A percentile compares a stretch with the other conserved stretches of the same genome.
phyloP scores from a whole-genome alignment of 176 grass and related monocot species.

The Phragmites australis region DNA sequence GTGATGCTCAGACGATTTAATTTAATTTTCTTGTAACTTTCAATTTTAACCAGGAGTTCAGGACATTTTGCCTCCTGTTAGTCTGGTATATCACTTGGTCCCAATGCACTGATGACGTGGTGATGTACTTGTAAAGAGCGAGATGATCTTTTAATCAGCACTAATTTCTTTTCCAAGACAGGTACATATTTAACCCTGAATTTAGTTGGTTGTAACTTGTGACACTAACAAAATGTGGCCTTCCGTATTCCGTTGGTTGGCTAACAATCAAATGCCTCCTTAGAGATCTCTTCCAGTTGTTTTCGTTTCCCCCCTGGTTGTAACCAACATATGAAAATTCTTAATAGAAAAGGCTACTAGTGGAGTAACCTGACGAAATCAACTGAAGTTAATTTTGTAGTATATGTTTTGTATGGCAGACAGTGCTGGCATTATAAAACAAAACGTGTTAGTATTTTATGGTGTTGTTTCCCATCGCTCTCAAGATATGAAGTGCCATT shows the following conservation, averaged over 20 bases:
- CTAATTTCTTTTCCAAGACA: not conserved
- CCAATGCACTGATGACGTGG: not conserved
- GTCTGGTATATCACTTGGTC: conserved; percentile 3
- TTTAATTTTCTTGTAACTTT: conserved; percentile 19
- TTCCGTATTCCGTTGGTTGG: not conserved
- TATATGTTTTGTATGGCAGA: not conserved
- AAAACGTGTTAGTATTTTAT: not conserved
- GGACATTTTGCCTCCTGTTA: not conserved
- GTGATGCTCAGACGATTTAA: not conserved
- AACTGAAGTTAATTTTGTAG: not conserved
- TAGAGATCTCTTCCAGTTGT: not conserved
- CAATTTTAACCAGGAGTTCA: not conserved
- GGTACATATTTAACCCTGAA: conserved; percentile 42
- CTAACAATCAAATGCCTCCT: conserved; percentile 18
- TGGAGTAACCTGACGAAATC: not conserved
- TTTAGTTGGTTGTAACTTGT: conserved; percentile 23
- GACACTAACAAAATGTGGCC: not conserved
- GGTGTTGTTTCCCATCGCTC: not conserved
- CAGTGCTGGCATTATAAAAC: not conserved
- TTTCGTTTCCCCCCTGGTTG: conserved; percentile 10
- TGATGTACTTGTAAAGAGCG: not conserved
- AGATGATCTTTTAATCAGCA: not conserved
- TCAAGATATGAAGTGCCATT: conserved; percentile 28
- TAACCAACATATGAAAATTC: not conserved
- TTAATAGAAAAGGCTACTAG: conserved; percentile 1